phyloP scores from a whole-genome alignment of 495 filamentous ascomycete genomes.

The Staphylotrichum tortipilum region DNA sequence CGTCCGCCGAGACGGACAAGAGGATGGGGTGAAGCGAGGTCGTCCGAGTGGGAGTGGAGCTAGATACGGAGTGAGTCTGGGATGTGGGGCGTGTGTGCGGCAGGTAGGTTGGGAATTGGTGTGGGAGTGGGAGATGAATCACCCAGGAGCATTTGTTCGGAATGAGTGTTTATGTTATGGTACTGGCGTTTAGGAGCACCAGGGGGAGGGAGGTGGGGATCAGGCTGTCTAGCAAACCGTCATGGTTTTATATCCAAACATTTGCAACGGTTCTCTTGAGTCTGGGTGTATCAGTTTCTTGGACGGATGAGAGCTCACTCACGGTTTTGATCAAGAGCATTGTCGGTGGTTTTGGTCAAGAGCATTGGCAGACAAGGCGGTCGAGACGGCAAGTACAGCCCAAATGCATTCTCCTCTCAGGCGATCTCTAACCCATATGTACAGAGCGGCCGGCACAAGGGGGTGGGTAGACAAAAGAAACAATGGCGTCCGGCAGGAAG shows the following conservation, averaged over 20 bases:
- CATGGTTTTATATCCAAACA: not conserved
- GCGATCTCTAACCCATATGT: constrained; percentile 2
- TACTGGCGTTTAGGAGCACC: constrained; percentile 6
- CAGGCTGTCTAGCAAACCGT: not conserved
- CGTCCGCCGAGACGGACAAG: constrained; percentile 39
- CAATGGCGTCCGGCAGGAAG: not conserved
- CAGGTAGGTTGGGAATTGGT: not conserved
- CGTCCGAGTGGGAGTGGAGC: not conserved
- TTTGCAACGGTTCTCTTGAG: no score
- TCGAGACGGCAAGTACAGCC: no score
- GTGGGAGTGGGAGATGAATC: no score
- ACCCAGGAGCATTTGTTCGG: not conserved
- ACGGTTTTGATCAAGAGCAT: no score
- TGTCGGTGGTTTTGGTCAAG: not conserved
- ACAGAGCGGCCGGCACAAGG: constrained; percentile 1
- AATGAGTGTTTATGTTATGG: not conserved
- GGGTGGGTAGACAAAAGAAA: not conserved
- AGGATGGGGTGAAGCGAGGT: constrained; percentile 22
- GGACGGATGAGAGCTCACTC: no score
- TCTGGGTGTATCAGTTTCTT: no score
- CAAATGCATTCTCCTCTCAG: not conserved
- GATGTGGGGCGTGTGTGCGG: no score
- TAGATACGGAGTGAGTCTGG: no score
- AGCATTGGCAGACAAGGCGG: no score
- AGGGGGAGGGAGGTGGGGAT: not conserved